Evolutionary conservation across 805 yeast genomes (phyloP), one percentile per base, ranked within the genome.

Genomic region (Ogataea minuta): DNA sequence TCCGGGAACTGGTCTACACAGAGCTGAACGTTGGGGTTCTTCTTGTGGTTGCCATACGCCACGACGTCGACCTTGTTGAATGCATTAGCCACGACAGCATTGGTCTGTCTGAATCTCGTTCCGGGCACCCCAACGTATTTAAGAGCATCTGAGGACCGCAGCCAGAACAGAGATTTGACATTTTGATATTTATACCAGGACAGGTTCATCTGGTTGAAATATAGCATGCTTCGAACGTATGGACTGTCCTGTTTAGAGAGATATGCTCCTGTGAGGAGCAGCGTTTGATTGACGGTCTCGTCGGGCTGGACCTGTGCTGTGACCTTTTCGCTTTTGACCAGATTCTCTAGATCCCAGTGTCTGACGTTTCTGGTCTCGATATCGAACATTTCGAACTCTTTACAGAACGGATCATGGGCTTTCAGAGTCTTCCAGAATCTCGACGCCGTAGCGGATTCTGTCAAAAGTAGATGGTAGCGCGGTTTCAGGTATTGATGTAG

Each of bases 121-220:
- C 76, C 75, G 0, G 77, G 68, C 0, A 70, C 71, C 0, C 91
- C 78, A 31, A 84, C 55, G 24, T 86, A 67, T 57, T 85, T 83
- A 43, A 64, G 61, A 4, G 84, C 83, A 4, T 85, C 77, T 0
- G 66, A 36, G 6, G 80, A 76, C 3, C 80, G 77, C 14, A 81
- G 67, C 79, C 90, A 77, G 11, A 84, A 61, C 16, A 90, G 63
- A 80, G 87, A 76, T 45, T 86, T 70, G 2, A 89, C 90, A 34
- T 83, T 72, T 14, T 51, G 49, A 31, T 46, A 54, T 12, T 7
- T 95, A 38, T 54, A 60, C 48, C 60, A 45, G 3, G 62, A 53
- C 8, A 60, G 48, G 3, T 43, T 23, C 28, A 54, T 51, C 36
- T 53, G 55, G 37, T 60, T 60, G 50, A 57, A 60, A 37, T 56